These are phyloP conservation scores for Fragilaria crotonensis DNA, from an alignment of 108 stramenopile genomes.

Conservation along the genomic window DNA sequence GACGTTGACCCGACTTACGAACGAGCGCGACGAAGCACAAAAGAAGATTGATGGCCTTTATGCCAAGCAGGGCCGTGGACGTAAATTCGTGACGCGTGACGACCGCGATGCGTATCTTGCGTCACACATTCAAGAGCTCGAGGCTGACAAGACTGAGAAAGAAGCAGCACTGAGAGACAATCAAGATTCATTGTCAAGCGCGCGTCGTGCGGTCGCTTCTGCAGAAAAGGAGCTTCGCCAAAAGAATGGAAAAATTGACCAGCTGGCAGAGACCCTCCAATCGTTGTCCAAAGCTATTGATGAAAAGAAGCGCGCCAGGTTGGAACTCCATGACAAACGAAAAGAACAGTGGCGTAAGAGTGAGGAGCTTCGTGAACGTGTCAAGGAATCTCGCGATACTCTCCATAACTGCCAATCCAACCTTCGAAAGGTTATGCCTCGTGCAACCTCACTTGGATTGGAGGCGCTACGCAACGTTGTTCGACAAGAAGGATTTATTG, in stretches of 20 bases:
- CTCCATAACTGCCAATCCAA: conserved; percentile 43
- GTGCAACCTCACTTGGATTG: conserved; percentile 78
- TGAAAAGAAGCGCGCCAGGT: conserved; percentile 51
- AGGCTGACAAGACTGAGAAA: conserved; percentile 53
- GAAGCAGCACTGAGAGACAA: conserved; percentile 36
- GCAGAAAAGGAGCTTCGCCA: conserved; percentile 28
- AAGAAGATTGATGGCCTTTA: conserved; percentile 75
- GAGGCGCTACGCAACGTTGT: conserved; percentile 72
- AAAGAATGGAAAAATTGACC: conserved; percentile 37
- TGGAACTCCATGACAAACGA: conserved; percentile 67
- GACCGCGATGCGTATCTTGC: conserved; percentile 78
- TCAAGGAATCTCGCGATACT: conserved; percentile 57
- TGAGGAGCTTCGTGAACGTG: conserved; percentile 54
- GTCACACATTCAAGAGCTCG: conserved; percentile 55
- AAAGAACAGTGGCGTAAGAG: conserved; percentile 64
- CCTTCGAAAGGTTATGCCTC: conserved; percentile 82
- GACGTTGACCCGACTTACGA: conserved; percentile 32
- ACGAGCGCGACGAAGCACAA: conserved; percentile 51
- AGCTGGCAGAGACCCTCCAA: conserved; percentile 39
- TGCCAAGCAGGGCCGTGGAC: conserved; percentile 88
- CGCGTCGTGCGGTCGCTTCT: conserved; percentile 33
- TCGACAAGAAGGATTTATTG: conserved; percentile 52
- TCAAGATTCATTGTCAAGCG: conserved; percentile 49
- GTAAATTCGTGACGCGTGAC: conserved; percentile 73
- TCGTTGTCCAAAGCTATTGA: conserved; percentile 48